A percentile compares a stretch with the other conserved stretches of the same genome.
These are phyloP conservation scores for Claviceps sp. DNA, from an alignment of 2,329 filamentous ascomycete genomes.

Conservation along the genomic window DNA sequence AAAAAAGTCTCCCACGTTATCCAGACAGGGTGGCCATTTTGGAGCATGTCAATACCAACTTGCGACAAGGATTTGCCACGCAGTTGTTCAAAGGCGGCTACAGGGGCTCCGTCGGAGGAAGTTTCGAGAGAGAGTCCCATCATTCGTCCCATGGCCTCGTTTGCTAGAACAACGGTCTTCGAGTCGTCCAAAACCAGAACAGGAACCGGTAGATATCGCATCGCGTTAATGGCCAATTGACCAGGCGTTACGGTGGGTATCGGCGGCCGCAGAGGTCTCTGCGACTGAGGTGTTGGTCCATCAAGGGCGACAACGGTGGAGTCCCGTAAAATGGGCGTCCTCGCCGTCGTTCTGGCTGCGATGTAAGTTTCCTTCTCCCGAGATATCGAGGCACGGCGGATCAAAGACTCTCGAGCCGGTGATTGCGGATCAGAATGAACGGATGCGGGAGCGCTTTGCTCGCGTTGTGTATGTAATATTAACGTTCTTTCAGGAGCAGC, in stretches of 20 bases:
- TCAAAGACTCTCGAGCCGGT: not conserved
- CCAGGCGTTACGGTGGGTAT: conserved; percentile 36
- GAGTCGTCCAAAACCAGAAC: conserved; percentile 52
- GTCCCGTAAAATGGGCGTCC: conserved; percentile 19
- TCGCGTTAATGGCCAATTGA: conserved; percentile 49
- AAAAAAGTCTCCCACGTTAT: conserved; percentile 46
- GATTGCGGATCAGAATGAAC: not conserved
- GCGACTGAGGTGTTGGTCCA: conserved; percentile 20
- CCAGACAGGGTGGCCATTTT: conserved; percentile 49
- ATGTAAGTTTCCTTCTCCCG: conserved; percentile 15
- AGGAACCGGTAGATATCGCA: conserved; percentile 64
- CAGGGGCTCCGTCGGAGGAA: conserved; percentile 25
- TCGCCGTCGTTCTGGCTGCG: conserved; percentile 14
- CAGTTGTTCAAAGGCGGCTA: conserved; percentile 43
- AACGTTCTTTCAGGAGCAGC: conserved; percentile 11
- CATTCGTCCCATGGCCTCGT: conserved; percentile 61
- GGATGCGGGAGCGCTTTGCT: not conserved
- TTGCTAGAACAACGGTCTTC: conserved; percentile 61
- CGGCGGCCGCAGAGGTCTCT: conserved; percentile 24
- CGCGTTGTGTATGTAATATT: not conserved
- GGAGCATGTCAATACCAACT: conserved; percentile 59
- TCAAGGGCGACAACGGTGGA: conserved; percentile 9
- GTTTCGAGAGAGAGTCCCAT: conserved; percentile 36
- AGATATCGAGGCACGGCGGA: not conserved
- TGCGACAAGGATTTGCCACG: conserved; percentile 54